A percentile compares a stretch with the other conserved stretches of the same genome.
phyloP scores from a whole-genome alignment of 306 rosid species.

The Medicago truncatula region MtrunA17r5.0-ANR NC_053046.1:32501501-32502000 shows the following conservation, averaged over 20 bases:
- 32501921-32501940: slow-evolving; percentile 47
- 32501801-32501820: slow-evolving; percentile 81
- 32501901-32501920: slow-evolving; percentile 63
- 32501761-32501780: slow-evolving; percentile 78
- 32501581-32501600: slow-evolving; percentile 98
- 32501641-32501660: slow-evolving; percentile 89
- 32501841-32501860: slow-evolving; percentile 72
- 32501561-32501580: slow-evolving; percentile 89
- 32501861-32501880: slow-evolving; percentile 58
- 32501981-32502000: slow-evolving; percentile 47
- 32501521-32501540: slow-evolving; percentile 74
- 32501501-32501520: slow-evolving; percentile 84
- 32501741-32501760: slow-evolving; percentile 74
- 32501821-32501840: slow-evolving; percentile 87
- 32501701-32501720: slow-evolving; percentile 78
- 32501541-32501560: slow-evolving; percentile 80
- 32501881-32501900: slow-evolving; percentile 51
- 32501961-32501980: slow-evolving; percentile 61
- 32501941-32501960: slow-evolving; percentile 64
- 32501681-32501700: slow-evolving; percentile 80
- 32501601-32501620: slow-evolving; percentile 99
- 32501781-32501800: slow-evolving; percentile 76
- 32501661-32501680: slow-evolving; percentile 89
- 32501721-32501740: slow-evolving; percentile 84
- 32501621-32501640: slow-evolving; percentile 91